Evolutionary conservation across 805 yeast genomes (phyloP), one percentile per base, ranked within the genome.

Genomic region (Debaryomyces hansenii): DNA sequence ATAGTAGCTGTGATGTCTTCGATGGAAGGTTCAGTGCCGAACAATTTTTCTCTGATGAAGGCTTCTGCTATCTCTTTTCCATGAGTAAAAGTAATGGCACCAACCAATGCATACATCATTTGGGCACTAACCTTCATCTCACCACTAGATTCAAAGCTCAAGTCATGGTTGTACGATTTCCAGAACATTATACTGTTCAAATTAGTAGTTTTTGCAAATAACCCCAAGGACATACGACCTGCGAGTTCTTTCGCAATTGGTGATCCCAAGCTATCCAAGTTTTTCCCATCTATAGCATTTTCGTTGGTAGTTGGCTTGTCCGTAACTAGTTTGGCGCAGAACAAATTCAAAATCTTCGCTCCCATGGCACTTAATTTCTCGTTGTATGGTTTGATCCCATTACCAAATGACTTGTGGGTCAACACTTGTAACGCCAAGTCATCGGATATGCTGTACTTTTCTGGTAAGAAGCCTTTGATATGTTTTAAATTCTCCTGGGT

Each of bases 341-440:
- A 63, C 42, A 76, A 70, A 59, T 81, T 82, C 52, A 85, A 64
- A 55, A 83, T 68, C 59, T 84, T 85, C 32, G 77, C 61, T 14
- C 95, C 97, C 62, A 89, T 70, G 37, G 85, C 78, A 15, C 89
- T 75, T 56, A 92, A 73, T 64, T 85, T 87, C 63, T 90, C 97
- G 69, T 91, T 92, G 69, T 87, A 89, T 6, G 97, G 97, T 57
- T 84, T 82, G 51, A 79, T 73, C 8, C 96, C 97, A 68, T 89
- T 95, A 4, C 95, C 96, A 74, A 90, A 92, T 18, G 96, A 88
- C 70, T 92, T 92, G 70, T 92, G 97, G 5, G 97, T 91, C 57
- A 91, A 71, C 35, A 88, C 83, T 69, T 92, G 98, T 50, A 90
- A 72, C 18, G 85, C 68, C 48, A 85, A 54, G 5, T 76, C 75